phyloP scores from a whole-genome alignment of 2,329 filamentous ascomycete genomes.

The Claviceps arundinis region DNA sequence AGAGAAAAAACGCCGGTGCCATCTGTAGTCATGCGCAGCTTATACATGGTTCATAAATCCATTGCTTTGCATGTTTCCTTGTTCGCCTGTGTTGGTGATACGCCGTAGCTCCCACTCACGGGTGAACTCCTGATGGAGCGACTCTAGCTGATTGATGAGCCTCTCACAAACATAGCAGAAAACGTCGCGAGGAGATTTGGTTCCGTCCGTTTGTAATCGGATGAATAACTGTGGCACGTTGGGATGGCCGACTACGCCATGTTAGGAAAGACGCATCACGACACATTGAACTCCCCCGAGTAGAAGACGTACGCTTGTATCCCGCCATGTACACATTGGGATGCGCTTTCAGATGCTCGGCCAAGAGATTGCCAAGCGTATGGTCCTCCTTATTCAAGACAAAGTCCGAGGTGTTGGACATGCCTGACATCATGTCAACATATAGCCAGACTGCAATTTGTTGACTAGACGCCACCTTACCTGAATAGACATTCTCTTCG shows the following conservation, averaged over 20 bases:
- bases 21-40: background rate
- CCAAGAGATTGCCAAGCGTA: constrained; percentile 82
- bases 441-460: background rate
- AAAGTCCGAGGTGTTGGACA: constrained; percentile 92
- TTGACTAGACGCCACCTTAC: constrained; percentile 35
- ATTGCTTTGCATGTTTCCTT: constrained; percentile 29
- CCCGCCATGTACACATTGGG: constrained; percentile 78
- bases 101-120: constrained; percentile 84
- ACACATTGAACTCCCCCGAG: constrained; percentile 12
- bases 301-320: constrained; percentile 59
- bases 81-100: constrained; percentile 58
- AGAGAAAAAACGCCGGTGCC: constrained; percentile 14
- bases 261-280: constrained; percentile 2
- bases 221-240: constrained; percentile 52
- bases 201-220: constrained; percentile 84
- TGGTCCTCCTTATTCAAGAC: constrained; percentile 94
- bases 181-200: constrained; percentile 77
- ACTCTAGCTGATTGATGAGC: constrained; percentile 67
- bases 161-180: constrained; percentile 69
- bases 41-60: constrained; percentile 15
- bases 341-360: constrained; percentile 72
- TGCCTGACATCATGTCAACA: constrained; percentile 33
- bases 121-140: constrained; percentile 76
- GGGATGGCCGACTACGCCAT: constrained; percentile 35
- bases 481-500: constrained; percentile 74